These are phyloP conservation scores for Colletotrichum chlorophyti DNA, from an alignment of 2,329 filamentous ascomycete species.

Conservation along the genomic window DNA sequence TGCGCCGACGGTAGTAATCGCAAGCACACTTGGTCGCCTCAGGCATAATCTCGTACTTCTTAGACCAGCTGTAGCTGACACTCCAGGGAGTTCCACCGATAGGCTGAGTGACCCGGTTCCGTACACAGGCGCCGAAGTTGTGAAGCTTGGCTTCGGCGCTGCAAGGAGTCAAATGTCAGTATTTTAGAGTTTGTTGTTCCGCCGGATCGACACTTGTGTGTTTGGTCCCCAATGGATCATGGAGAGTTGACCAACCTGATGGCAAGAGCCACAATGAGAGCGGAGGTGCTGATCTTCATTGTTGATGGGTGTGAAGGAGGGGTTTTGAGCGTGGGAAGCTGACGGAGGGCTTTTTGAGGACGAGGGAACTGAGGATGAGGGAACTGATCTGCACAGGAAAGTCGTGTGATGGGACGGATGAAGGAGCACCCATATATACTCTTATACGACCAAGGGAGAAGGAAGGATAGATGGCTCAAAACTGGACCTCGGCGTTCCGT, in stretches of 20 bases:
- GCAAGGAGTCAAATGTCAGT: background rate
- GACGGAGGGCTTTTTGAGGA: background rate
- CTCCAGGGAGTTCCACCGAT: conserved; percentile 14
- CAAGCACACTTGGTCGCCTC: conserved; percentile 25
- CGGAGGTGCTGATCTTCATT: conserved; percentile 6
- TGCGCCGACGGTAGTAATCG: conserved; percentile 16
- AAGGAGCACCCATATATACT: background rate
- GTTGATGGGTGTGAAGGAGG: background rate
- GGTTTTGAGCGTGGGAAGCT: background rate
- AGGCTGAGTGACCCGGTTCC: background rate
- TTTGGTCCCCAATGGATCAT: too few species aligned
- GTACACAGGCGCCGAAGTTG: conserved; percentile 3
- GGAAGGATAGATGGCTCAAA: too few species aligned
- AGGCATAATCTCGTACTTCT: conserved; percentile 13
- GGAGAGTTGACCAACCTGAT: background rate
- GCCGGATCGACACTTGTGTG: too few species aligned
- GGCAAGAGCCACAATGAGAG: background rate
- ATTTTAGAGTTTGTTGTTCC: background rate
- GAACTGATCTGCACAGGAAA: background rate
- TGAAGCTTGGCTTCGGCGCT: conserved; percentile 11
- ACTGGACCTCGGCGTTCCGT: too few species aligned
- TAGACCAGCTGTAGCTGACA: conserved; percentile 16
- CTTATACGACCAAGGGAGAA: background rate
- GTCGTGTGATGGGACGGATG: too few species aligned
- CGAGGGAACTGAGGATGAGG: background rate